Base-by-base conservation (phyloP, 2,329 filamentous ascomycete genomes). In the Domatiomyces catenatus region DNA sequence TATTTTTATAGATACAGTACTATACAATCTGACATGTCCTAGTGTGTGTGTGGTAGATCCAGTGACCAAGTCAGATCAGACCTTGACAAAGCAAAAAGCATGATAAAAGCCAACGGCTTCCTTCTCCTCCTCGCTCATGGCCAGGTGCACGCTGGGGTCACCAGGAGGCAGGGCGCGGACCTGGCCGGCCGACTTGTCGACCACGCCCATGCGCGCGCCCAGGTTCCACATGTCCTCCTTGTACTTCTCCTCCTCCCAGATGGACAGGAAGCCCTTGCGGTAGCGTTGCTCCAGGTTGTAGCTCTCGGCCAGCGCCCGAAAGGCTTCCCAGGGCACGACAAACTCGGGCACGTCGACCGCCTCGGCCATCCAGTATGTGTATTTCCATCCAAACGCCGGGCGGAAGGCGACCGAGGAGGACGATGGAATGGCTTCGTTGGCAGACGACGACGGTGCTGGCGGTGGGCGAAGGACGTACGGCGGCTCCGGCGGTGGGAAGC, bases 331-430 rank as follows among this genome's bases (percentile, higher is more conserved):
- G 0, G 92, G 92, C 1, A 98, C 92, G 1, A 98, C 90, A 64
- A 94, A 98, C 70, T 98, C 92, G 2, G 92, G 90, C 6, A 94
- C 86, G 65, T 96, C 90, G 18, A 98, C 92, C 0, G 92, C 92
- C 69, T 98, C 92, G 61, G 92, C 83, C 51, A 98, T 80, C 66
- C 88, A 94, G 72, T 94, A 98, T 63, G 81, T 94, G 70, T 98
- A 98, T 67, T 92, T 94, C 89, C 92, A 96, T 47, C 90, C 92
- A 64, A 88, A 96, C 0, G 92, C 87, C 4, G 92, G 92, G 4
- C 92, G 81, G 70, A 98, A 98, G 28, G 92, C 75, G 49, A 92
- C 92, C 64, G 95, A 87, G 8, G 39, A 22, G 26, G 44, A 20
- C 2, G 44, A 15, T 15, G 39, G n/a, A 8, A 47, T 50, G 17